These are phyloP conservation scores for Penicillium carneum DNA, from an alignment of 2,329 filamentous ascomycete genomes.

Conservation along the genomic window DNA sequence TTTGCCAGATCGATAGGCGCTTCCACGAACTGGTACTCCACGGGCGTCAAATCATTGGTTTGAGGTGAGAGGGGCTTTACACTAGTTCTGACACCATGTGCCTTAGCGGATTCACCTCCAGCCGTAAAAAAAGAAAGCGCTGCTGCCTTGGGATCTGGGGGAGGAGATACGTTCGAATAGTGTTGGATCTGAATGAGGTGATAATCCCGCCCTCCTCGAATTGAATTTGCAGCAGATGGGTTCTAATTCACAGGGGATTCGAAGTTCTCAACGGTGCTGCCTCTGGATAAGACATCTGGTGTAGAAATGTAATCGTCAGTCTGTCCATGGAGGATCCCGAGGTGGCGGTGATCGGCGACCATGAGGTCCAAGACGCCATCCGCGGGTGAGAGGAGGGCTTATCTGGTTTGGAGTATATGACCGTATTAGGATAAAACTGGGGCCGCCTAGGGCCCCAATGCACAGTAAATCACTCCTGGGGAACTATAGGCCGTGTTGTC, in stretches of 20 bases:
- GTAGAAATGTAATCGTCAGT: constrained; percentile 4
- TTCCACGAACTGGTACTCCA: constrained; percentile 34
- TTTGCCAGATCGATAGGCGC: constrained; percentile 34
- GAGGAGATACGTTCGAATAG: neutral
- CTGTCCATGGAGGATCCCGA: constrained; percentile 11
- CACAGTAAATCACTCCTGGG: constrained; percentile 14
- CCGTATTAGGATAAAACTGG: constrained; percentile 5
- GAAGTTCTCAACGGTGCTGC: constrained; percentile 25
- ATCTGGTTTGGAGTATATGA: constrained; percentile 11
- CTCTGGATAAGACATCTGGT: constrained; percentile 26
- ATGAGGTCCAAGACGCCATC: constrained; percentile 19
- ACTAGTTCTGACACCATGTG: constrained; percentile 32
- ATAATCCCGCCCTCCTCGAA: neutral
- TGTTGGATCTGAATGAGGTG: constrained; percentile 6
- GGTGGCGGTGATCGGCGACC: constrained; percentile 29
- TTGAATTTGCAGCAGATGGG: constrained; percentile 1
- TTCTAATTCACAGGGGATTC: constrained; percentile 11
- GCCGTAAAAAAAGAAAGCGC: neutral
- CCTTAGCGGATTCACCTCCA: constrained; percentile 25
- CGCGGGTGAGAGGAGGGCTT: constrained; percentile 8
- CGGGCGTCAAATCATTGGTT: constrained; percentile 26
- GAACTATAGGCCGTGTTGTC: constrained; percentile 14
- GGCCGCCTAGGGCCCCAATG: constrained; percentile 4
- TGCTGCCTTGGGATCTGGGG: constrained; percentile 14
- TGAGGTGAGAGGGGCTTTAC: constrained; percentile 21